phyloP scores from a whole-genome alignment of 192 early-diverging fungal species.

The Pilaira anomala region DNA sequence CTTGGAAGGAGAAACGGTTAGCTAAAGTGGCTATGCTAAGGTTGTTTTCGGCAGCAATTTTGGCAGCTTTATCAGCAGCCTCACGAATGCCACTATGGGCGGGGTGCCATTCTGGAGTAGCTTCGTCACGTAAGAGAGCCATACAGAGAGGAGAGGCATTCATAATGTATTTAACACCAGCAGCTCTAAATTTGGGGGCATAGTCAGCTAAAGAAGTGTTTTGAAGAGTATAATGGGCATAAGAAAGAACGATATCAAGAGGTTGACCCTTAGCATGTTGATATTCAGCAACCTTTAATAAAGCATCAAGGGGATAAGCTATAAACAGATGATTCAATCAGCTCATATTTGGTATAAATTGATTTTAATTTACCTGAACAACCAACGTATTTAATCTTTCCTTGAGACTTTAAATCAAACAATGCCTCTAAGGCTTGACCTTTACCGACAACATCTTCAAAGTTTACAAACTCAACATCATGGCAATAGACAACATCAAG shows the following conservation, averaged over 20 bases:
- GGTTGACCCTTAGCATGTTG: conserved; percentile 53
- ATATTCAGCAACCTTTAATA: conserved; percentile 54
- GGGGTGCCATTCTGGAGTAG: conserved; percentile 65
- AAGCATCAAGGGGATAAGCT: conserved; percentile 63
- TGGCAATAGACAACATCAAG: conserved; percentile 70
- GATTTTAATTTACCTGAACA: conserved; percentile 49
- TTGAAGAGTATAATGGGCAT: conserved; percentile 69
- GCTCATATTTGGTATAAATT: no score
- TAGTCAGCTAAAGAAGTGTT: conserved; percentile 54
- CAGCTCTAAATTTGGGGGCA: conserved; percentile 46
- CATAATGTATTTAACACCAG: conserved; percentile 57
- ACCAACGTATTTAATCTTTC: conserved; percentile 63
- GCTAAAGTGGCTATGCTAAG: conserved; percentile 58
- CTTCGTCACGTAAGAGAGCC: conserved; percentile 56
- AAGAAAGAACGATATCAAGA: conserved; percentile 63
- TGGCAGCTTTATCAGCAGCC: conserved; percentile 47
- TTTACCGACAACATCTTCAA: conserved; percentile 47
- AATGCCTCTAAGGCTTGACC: conserved; percentile 45
- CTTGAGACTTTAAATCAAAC: conserved; percentile 53
- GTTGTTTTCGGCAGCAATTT: conserved; percentile 34
- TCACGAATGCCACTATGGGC: conserved; percentile 47
- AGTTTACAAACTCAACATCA: conserved; percentile 75
- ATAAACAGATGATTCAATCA: no score
- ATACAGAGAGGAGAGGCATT: conserved; percentile 72
- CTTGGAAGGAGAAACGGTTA: conserved; percentile 40